Evolutionary conservation across 2,329 filamentous ascomycete species (phyloP).

Genomic region (Curvularia verruculosa): DNA sequence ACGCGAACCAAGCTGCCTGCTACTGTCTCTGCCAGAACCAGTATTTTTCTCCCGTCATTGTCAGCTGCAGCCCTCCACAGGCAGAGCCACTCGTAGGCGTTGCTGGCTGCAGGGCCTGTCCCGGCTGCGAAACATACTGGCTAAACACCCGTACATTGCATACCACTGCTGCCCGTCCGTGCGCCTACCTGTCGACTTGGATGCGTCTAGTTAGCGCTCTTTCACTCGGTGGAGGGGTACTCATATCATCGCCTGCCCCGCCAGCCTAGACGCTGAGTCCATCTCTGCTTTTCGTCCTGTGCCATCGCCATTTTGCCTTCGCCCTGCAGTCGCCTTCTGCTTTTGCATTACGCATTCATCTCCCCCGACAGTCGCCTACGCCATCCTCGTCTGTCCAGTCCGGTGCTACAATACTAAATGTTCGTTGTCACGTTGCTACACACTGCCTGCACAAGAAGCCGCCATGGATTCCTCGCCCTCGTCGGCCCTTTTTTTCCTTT

Average conservation of each 20-base stretch:
- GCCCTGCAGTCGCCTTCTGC: conserved; percentile 27
- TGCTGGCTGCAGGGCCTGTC: conserved; percentile 14
- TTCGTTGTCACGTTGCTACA: conserved; percentile 49
- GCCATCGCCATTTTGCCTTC: not conserved
- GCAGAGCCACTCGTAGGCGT: conserved; percentile 9
- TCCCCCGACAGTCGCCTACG: conserved; percentile 30
- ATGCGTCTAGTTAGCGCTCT: conserved; percentile 34
- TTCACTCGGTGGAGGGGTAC: conserved; percentile 38
- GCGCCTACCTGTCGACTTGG: conserved; percentile 24
- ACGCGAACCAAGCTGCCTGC: conserved; percentile 17
- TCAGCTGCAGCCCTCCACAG: conserved; percentile 17
- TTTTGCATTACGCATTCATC: conserved; percentile 18
- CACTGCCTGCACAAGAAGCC: conserved; percentile 37
- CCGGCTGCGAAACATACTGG: conserved; percentile 21
- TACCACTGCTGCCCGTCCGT: conserved; percentile 18
- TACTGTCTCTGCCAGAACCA: conserved; percentile 21
- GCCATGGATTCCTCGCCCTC: conserved; percentile 37
- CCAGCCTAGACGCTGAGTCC: conserved; percentile 35
- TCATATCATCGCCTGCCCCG: conserved; percentile 40
- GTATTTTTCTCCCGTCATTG: conserved; percentile 13
- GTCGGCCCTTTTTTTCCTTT: conserved; percentile 25
- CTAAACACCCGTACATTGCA: conserved; percentile 16
- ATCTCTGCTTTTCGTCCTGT: conserved; percentile 28
- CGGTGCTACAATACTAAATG: conserved; percentile 46
- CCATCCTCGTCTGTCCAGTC: conserved; percentile 33